phyloP scores from a whole-genome alignment of 139 green algal species.

The Trebouxia sp. region DNA sequence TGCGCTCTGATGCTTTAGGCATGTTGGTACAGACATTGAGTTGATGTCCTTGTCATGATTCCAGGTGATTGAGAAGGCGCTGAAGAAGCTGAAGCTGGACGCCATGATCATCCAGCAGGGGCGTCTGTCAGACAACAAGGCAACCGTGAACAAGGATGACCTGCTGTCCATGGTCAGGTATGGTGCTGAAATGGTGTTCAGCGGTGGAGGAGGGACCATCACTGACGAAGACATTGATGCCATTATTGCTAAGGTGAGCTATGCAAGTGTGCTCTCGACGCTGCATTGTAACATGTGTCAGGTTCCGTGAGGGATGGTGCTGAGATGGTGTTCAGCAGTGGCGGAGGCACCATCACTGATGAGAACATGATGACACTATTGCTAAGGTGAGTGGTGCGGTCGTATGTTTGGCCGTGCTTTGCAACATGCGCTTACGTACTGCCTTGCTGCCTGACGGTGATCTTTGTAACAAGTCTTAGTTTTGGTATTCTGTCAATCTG shows the following conservation, averaged over 20 bases:
- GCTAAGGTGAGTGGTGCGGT: too few relatives aligned
- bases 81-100: conserved; percentile 99
- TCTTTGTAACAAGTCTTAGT: too few relatives aligned
- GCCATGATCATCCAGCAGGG: conserved; percentile 99
- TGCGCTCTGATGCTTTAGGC: too few relatives aligned
- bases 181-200: conserved; percentile 97
- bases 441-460: background rate
- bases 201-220: conserved; percentile 57
- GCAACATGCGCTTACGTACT: background rate
- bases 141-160: conserved; percentile 97
- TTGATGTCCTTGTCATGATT: too few relatives aligned
- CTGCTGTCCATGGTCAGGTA: conserved; percentile 98
- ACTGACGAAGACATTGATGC: conserved; percentile 94
- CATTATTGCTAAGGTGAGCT: conserved; percentile 72
- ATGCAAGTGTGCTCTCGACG: background rate
- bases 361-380: conserved; percentile 97
- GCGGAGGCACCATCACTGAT: conserved; percentile 66
- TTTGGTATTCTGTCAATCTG: too few relatives aligned
- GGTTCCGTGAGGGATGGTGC: conserved; percentile 96
- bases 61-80: conserved; percentile 99
- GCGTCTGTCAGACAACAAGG: conserved; percentile 88
- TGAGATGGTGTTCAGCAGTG: conserved; percentile 92
- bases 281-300: too few relatives aligned
- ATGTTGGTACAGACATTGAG: too few relatives aligned
- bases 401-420: too few relatives aligned